Conservation (phyloP, 2,329 filamentous ascomycete genomes). For the Pseudogymnoascus verrucosus region DNA sequence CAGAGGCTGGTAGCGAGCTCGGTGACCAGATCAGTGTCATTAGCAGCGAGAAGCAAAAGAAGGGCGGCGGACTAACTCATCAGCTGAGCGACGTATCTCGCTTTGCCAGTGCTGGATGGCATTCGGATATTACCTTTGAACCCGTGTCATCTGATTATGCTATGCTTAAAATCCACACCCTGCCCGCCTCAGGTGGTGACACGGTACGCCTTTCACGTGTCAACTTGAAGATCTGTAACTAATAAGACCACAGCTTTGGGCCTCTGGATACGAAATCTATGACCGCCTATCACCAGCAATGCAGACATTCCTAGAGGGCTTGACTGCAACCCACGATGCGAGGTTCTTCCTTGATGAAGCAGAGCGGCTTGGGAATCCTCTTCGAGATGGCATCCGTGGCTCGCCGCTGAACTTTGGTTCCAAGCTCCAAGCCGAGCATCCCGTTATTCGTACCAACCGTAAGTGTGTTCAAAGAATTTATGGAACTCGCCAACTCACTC, state of each 20-base stretch:
- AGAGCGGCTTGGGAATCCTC: constrained; percentile 34
- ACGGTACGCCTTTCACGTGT: constrained; percentile 17
- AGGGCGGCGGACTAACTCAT: constrained; percentile 44
- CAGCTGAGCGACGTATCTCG: constrained; percentile 42
- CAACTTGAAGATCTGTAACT: constrained; percentile 9
- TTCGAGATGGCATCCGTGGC: constrained; percentile 36
- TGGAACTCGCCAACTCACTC: not conserved
- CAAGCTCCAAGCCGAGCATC: constrained; percentile 35
- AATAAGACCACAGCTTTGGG: constrained; percentile 32
- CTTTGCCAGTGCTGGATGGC: constrained; percentile 42
- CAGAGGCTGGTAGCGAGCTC: constrained; percentile 43
- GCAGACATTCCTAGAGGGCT: constrained; percentile 38
- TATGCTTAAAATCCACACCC: constrained; percentile 41
- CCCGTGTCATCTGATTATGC: constrained; percentile 46
- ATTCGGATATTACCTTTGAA: constrained; percentile 48
- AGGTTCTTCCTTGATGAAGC: constrained; percentile 45
- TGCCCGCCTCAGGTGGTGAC: constrained; percentile 41
- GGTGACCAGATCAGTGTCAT: constrained; percentile 50
- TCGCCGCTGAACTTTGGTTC: constrained; percentile 49
- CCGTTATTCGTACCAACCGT: constrained; percentile 51
- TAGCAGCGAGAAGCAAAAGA: constrained; percentile 48
- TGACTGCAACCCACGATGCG: constrained; percentile 43
- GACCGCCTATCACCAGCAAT: constrained; percentile 44
- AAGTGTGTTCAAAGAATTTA: constrained; percentile 14
- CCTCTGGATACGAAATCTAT: constrained; percentile 45